Percentiles rank a stretch among this genome's conserved stretches.
phyloP scores from a whole-genome alignment of 257 asterid genomes.

The Fraxinus cuspidata region DNA sequence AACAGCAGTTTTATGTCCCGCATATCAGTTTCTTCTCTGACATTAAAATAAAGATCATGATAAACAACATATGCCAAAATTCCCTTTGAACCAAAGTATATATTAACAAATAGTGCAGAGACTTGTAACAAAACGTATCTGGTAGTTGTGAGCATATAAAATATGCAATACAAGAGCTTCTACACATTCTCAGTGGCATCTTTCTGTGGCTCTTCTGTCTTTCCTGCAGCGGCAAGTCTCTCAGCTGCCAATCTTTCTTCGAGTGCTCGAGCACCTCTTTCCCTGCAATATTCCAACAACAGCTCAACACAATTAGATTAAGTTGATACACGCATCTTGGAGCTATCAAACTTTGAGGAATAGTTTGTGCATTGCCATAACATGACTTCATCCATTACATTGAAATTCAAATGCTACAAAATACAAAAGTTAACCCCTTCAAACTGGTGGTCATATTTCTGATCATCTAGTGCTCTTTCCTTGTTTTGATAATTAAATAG shows the following conservation, averaged over 20 bases:
- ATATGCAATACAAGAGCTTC: conserved; percentile 28
- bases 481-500: too few species aligned
- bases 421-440: too few species aligned
- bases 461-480: too few species aligned
- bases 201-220: conserved; percentile 45
- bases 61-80: conserved; percentile 20
- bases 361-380: too few species aligned
- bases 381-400: too few species aligned
- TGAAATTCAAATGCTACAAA: too few species aligned
- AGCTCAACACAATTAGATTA: neutral
- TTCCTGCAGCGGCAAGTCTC: conserved; percentile 58
- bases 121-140: conserved; percentile 29
- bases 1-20: neutral
- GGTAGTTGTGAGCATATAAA: conserved; percentile 27
- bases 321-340: neutral
- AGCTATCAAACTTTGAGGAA: neutral
- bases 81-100: conserved; percentile 23
- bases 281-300: conserved; percentile 50
- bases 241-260: conserved; percentile 91
- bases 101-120: conserved; percentile 31
- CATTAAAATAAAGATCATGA: conserved; percentile 6
- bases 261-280: conserved; percentile 92
- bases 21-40: neutral
- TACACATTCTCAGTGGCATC: conserved; percentile 72
- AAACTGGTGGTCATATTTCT: too few species aligned